A percentile compares a stretch with the other conserved stretches of the same genome.
phyloP scores from a whole-genome alignment of 139 green algal species.

The Astrephomene gubernaculifera region DNA sequence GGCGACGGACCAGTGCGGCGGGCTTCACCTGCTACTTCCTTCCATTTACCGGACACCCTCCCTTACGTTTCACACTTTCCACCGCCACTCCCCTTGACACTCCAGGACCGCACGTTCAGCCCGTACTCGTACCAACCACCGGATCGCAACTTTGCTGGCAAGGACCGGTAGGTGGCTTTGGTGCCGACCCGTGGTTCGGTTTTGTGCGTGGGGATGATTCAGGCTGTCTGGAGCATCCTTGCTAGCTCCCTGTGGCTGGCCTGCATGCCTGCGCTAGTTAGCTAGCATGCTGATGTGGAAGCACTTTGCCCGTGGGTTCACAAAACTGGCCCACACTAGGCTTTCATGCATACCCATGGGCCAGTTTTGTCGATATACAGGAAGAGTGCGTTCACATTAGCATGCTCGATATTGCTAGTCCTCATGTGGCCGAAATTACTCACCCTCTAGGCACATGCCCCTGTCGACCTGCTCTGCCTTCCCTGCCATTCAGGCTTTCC shows the following conservation, averaged over 20 bases:
- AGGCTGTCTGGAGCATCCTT: background rate
- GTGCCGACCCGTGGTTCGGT: background rate
- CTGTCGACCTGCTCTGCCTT: too few species aligned
- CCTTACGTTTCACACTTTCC: background rate
- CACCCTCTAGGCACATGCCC: too few species aligned
- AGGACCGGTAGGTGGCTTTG: background rate
- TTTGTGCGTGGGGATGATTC: background rate
- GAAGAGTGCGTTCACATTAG: too few species aligned
- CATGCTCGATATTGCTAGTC: too few species aligned
- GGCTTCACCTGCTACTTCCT: background rate
- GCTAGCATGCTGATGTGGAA: background rate
- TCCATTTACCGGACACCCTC: background rate
- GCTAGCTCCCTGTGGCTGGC: background rate
- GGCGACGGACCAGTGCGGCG: background rate
- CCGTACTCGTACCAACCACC: background rate
- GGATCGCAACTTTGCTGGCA: slow-evolving; percentile 8
- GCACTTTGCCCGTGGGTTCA: background rate
- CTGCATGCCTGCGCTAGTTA: background rate
- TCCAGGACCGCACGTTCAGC: slow-evolving; percentile 18
- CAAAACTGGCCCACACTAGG: background rate
- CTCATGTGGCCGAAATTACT: too few species aligned
- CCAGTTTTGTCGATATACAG: too few species aligned
- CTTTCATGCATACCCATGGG: background rate
- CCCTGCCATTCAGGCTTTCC: too few species aligned
- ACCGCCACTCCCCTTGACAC: background rate